phyloP scores from a whole-genome alignment of 805 yeast species.

The Wickerhamiella australiensis region DNA sequence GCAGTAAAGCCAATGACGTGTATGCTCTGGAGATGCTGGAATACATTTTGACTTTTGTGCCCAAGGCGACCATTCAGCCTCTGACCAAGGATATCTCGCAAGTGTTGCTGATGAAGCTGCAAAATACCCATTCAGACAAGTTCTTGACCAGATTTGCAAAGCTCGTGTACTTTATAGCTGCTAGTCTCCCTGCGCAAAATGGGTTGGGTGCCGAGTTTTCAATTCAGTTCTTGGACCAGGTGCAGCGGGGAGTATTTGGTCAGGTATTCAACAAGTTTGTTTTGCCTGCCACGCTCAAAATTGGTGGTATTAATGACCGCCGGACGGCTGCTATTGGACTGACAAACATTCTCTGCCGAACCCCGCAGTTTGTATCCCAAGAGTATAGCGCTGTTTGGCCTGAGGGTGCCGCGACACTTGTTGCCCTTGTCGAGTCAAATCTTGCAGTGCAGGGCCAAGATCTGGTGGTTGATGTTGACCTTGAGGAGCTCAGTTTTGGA shows the following conservation, averaged over 20 bases:
- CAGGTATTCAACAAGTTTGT: constrained; percentile 26
- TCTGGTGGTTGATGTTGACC: constrained; percentile 35
- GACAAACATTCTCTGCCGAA: constrained; percentile 33
- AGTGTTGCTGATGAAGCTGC: constrained; percentile 66
- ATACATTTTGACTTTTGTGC: constrained; percentile 47
- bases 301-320: constrained; percentile 34
- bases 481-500: constrained; percentile 76
- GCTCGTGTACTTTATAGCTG: constrained; percentile 45
- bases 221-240: constrained; percentile 34
- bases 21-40: constrained; percentile 80
- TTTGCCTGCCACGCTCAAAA: constrained; percentile 27
- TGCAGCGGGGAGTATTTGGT: constrained; percentile 30
- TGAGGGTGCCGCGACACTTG: constrained; percentile 35
- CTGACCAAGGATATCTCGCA: constrained; percentile 62
- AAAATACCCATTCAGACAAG: constrained; percentile 69
- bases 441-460: constrained; percentile 28
- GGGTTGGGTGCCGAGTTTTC: constrained; percentile 44
- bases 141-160: constrained; percentile 59
- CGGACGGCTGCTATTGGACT: constrained; percentile 40
- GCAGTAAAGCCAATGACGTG: constrained; percentile 69
- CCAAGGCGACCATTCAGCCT: constrained; percentile 37
- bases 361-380: constrained; percentile 30
- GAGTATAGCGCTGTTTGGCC: constrained; percentile 34
- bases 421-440: constrained; percentile 35
- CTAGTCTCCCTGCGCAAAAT: constrained; percentile 28